Evolutionary conservation across 495 filamentous ascomycete genomes (phyloP), one percentile per base, ranked within the genome.

Genomic region (Recurvomyces mirabilis): DNA sequence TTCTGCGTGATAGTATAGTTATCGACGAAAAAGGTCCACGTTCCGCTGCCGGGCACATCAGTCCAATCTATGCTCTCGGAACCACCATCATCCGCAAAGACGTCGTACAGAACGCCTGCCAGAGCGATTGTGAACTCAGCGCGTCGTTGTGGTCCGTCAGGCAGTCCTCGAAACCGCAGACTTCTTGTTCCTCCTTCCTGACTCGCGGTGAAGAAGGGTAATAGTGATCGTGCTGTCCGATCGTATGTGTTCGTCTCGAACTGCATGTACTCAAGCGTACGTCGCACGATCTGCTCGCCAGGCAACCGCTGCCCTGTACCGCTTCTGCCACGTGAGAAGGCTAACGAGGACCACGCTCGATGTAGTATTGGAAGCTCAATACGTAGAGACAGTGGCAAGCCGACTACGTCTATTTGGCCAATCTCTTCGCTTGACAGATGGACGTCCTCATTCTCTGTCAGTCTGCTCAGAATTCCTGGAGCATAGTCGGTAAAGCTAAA

Each of bases 71-170:
- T 33, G 4, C 26, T n/a, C 9, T 40, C 37, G 10, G 44, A 47
- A 18, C 37, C 44, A 11, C 44, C 35, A 20, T 31, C 34, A 17
- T 47, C 34, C 4, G 25, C 36, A 24, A 47, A 39, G 24, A 47
- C 40, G 44, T 39, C 44, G 20, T 40, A 18, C 25, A 47, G n/a
- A 11, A 39, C 37, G 6, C 23, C 28, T 9, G 44, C 42, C 4
- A 47, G 28, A 6, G 34, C 44, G 11, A 39, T 21, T 3, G 44
- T 39, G 35, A 47, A 47, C 5, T 40, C 25, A n/a, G 44, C 44
- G 14, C 34, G 34, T 10, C 23, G 15, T 19, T 25, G 21, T 3
- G 3, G 11, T 10, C 18, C 44, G 22, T 39, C 36, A 2, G 36
- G 9, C 5, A 32, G 21, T 14, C 44, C 30, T 6, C 10, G 4